Base-by-base conservation (phyloP, 2,329 filamentous ascomycete genomes). In the Tolypocladium pustulatum region DNA sequence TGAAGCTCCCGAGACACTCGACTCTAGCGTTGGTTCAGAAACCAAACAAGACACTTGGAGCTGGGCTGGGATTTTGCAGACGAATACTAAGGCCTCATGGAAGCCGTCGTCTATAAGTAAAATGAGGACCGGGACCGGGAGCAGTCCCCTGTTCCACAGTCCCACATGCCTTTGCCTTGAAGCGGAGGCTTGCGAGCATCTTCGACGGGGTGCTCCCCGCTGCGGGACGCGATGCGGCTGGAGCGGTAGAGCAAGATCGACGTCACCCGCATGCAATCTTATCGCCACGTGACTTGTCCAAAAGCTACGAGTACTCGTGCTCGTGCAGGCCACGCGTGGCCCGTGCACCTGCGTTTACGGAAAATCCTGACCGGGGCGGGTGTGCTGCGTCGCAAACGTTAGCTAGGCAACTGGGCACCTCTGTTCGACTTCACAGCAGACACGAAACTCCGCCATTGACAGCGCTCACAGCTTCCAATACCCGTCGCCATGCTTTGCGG, bases 401-500 rank as follows among this genome's bases (percentile, higher is more conserved):
- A 55, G 54, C 25, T 41, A 32, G 54, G 54, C 57, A 54, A 43
- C 57, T n/a, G 40, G 37, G 43, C 54, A 55, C 34, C 32, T n/a
- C 54, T 5, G 38, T 2, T 38, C 22, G 10, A 52, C 6, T 22
- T 22, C 54, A 32, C 54, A 30, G 17, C 46, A 40, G 34, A 30
- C 56, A 53, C 30, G 12, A 43, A 13, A 1, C n/a, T 27, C 25
- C 65, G 63, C 61, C 62, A 61, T 63, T 57, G 55, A 37, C 55
- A 57, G 55, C 58, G 57, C 17, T 8, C 13, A 51, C 34, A 66
- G 68, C 69, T 66, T 63, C 60, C 60, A 62, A 52, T 59, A 60
- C 57, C 63, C 62, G 67, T 70, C 68, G 68, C 65, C 61, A 80
- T 80, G 78, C 72, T 80, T 68, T 80, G 78, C 57, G 73, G 72